phyloP scores from a whole-genome alignment of 2,329 filamentous ascomycete species.

The Calonectria ilicicola region DNA sequence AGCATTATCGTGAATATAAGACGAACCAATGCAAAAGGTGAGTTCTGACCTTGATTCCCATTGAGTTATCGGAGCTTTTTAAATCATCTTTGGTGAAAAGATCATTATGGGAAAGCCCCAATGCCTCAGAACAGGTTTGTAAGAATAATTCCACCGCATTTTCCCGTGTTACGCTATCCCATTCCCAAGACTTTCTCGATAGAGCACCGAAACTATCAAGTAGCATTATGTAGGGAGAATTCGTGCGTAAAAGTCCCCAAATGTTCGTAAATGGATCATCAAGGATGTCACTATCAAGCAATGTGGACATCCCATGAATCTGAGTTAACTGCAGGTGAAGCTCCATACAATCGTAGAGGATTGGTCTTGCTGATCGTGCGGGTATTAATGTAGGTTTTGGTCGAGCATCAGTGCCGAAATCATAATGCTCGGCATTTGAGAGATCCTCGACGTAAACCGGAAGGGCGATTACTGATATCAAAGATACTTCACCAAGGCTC shows the following conservation, averaged over 20 bases:
- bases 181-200: not conserved
- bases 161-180: not conserved
- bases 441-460: not conserved
- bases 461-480: not conserved
- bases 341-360: not conserved
- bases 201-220: not conserved
- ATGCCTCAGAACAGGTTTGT: not conserved
- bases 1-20: not conserved
- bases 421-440: not conserved
- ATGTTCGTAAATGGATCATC: not conserved
- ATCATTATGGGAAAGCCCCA: not conserved
- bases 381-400: not conserved
- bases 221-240: not conserved
- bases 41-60: not conserved
- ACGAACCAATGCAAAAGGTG: not conserved
- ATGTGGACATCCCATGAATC: not conserved
- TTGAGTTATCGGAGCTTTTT: not conserved
- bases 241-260: not conserved
- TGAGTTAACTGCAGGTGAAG: not conserved
- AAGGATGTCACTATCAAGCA: not conserved
- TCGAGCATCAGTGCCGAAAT: not conserved
- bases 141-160: not conserved
- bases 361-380: not conserved
- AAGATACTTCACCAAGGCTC: not conserved
- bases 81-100: not conserved